phyloP scores from a whole-genome alignment of 2,329 filamentous ascomycete species.

The Curvularia sp. region DNA sequence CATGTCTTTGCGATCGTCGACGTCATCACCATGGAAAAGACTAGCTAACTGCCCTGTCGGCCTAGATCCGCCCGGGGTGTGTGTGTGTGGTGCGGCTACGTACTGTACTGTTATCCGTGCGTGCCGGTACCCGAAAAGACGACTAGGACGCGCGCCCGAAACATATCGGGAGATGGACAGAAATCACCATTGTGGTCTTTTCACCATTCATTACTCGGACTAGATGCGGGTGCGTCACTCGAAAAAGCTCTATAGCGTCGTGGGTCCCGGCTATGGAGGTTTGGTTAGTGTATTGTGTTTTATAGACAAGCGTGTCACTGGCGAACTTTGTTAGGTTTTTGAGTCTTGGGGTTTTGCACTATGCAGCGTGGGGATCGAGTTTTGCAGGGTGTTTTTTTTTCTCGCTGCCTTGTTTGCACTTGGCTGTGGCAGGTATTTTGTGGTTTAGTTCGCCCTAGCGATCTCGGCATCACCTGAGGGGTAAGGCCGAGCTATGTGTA shows the following conservation, averaged over 20 bases:
- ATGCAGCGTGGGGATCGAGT: not conserved
- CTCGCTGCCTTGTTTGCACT: not conserved
- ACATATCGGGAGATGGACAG: slow-evolving; percentile 27
- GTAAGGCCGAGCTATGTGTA: not conserved
- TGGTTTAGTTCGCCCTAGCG: not conserved
- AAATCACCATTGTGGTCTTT: slow-evolving; percentile 3
- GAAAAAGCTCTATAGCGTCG: not conserved
- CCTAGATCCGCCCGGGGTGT: not conserved
- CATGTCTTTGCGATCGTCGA: slow-evolving; percentile 10
- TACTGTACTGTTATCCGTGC: not conserved
- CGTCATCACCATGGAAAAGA: slow-evolving; percentile 6
- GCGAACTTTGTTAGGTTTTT: not conserved
- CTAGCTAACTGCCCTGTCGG: not conserved
- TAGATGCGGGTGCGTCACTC: not conserved
- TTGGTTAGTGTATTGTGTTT: slow-evolving; percentile 5
- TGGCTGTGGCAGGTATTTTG: not conserved
- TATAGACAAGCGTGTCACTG: not conserved
- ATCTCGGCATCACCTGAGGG: slow-evolving; percentile 6
- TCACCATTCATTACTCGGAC: not conserved
- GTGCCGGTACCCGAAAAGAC: slow-evolving; percentile 8
- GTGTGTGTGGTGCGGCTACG: not conserved
- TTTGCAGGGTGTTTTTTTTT: not conserved
- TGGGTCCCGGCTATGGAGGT: slow-evolving; percentile 5
- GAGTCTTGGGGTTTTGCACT: not conserved
- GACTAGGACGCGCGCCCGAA: slow-evolving; percentile 11